These are phyloP conservation scores for Rhizoclosmatium globosum DNA, from an alignment of 192 early-diverging fungal genomes.

Conservation along the genomic window DNA sequence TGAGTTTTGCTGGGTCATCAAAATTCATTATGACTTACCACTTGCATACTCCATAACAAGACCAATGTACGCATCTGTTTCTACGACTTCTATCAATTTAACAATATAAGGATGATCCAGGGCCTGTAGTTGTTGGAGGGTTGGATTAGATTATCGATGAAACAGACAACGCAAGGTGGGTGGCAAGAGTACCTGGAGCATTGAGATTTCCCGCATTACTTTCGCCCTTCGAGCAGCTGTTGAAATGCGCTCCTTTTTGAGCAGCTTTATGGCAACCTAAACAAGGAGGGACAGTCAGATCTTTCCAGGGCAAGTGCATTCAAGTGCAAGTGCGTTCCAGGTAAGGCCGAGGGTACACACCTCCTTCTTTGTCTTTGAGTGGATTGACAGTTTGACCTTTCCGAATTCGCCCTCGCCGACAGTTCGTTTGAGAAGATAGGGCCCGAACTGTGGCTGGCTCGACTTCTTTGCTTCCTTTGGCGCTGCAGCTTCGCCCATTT, in stretches of 20 bases:
- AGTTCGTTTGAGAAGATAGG: constrained; percentile 56
- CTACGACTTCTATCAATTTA: constrained; percentile 92
- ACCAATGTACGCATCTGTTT: constrained; percentile 96
- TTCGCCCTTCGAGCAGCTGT: constrained; percentile 38
- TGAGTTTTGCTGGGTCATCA: not conserved
- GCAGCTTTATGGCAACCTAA: constrained; percentile 90
- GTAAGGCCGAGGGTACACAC: constrained; percentile 5
- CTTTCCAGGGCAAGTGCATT: too few relatives aligned
- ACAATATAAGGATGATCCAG: constrained; percentile 86
- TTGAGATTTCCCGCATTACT: constrained; percentile 47
- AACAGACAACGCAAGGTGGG: not conserved
- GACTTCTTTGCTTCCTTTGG: not conserved
- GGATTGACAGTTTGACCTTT: constrained; percentile 64
- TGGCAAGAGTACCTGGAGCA: constrained; percentile 50
- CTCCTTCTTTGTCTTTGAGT: constrained; percentile 44
- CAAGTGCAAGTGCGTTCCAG: too few relatives aligned
- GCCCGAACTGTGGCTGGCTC: constrained; percentile 50
- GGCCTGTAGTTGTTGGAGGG: constrained; percentile 1
- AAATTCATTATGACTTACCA: not conserved
- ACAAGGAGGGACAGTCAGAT: too few relatives aligned
- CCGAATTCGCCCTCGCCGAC: constrained; percentile 69
- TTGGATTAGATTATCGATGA: constrained; percentile 18
- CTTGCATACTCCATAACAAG: constrained; percentile 86
- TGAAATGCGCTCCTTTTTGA: constrained; percentile 77
- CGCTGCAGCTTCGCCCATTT: not conserved